Base-by-base conservation (phyloP, 208 protist genomes). In the Angomonas ambiguus region DNA sequence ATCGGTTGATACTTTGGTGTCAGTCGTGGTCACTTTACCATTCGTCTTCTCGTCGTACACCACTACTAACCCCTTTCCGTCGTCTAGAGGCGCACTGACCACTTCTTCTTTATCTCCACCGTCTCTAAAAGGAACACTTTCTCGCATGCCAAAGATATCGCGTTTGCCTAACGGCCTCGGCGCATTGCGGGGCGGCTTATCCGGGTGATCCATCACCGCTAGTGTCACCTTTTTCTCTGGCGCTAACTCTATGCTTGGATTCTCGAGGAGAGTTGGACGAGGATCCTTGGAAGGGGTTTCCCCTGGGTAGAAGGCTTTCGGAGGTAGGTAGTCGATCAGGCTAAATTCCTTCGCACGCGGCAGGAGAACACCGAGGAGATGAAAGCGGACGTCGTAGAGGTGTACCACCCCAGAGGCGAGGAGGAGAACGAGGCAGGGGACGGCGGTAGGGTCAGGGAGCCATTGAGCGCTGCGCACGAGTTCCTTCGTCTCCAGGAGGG, bases 401-500 rank as follows among this genome's bases (percentile, higher is more conserved):
- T 74, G 65, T 28, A 95, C 25, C 27, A 65, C 58, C 2, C 82
- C 85, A 0, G 75, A 74, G 2, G 49, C 73, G 1, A 84, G 73
- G 25, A 95, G 67, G 28, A 92, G 48, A 56, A 91, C 45, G n/a
- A 95, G 74, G 48, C 66, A n/a, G 42, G 61, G 33, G 0, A 49
- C 30, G 8, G 13, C 18, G 1, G 38, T 65, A 13, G 45, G 10
- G 20, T 20, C 24, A 2, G 85, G 82, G 68, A 92, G 83, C 89
- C 89, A 95, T 30, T 63, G 72, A 1, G 82, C 82, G 38, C 76
- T 80, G 30, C 79, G 74, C 53, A 95, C 85, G 3, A 72, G 4
- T 33, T 77, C 74, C 22, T 64, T 35, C 58, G 83, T 89, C 64
- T 69, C 69, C 42, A 90, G 81, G 62, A 84, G 78, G 56, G 77